Base-by-base conservation (phyloP, 139 green algal species). In the Chlorella sp. region DNA sequence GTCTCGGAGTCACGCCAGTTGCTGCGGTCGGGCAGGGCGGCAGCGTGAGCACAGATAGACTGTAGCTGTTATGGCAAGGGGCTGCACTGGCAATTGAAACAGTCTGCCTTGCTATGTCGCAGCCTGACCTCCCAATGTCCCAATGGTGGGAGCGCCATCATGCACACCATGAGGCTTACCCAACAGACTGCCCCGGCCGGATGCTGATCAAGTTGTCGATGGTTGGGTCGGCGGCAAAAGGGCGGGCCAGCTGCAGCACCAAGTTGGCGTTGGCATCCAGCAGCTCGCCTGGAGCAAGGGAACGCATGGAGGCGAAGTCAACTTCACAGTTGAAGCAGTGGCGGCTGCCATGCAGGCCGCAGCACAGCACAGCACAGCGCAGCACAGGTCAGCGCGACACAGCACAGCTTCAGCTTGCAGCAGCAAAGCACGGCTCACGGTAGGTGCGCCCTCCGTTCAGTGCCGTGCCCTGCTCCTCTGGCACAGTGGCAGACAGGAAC, bases 1-100 rank as follows among this genome's bases (percentile, higher is more conserved):
- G 65, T 73, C 1, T 73, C 65, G 3, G 65, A 73, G 65, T 73
- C 65, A 12, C 65, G 65, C 65, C 65, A 73, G 65, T 73, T 47
- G 32, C 65, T 73, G 65, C 32, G 26, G n/a, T n/a, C n/a, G n/a
- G 4, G 32, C 1, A 70, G 6, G n/a, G n/a, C 20, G 4, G 23
- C 20, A n/a, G n/a, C n/a, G n/a, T n/a, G n/a, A n/a, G n/a, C n/a
- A n/a, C n/a, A n/a, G n/a, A n/a, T n/a, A n/a, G n/a, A n/a, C n/a
- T n/a, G n/a, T n/a, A n/a, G n/a, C n/a, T n/a, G n/a, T n/a, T n/a
- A n/a, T n/a, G n/a, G n/a, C n/a, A n/a, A n/a, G n/a, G n/a, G n/a
- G n/a, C n/a, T n/a, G n/a, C n/a, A n/a, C n/a, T n/a, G n/a, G n/a
- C n/a, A n/a, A n/a, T n/a, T n/a, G n/a, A n/a, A n/a, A n/a, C n/a